Evolutionary conservation across 345 rosid genomes (phyloP), one percentile per base, ranked within the genome.

Genomic region (Linum tenue): DNA sequence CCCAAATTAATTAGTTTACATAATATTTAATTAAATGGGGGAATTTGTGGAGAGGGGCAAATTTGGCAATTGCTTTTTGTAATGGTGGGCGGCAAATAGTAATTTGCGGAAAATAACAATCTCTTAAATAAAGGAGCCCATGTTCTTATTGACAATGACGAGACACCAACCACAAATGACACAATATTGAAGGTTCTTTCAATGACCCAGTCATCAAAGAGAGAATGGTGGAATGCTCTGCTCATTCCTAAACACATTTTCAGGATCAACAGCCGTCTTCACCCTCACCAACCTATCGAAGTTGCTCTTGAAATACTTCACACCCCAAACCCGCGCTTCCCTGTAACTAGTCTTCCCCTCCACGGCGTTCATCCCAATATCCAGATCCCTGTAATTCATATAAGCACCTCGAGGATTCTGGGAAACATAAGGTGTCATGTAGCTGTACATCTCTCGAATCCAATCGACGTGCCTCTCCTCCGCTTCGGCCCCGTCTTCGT

Each of bases 241-340:
- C 14, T 71, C 75, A 71, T 66, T 60, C 37, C 63, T 62, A 56
- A 71, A 71, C 37, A 71, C 65, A 38, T 71, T 71, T 5, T 56
- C 63, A 55, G 75, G 66, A 66, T 71, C 75, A 60, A 71, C 75
- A 17, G 17, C 55, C 50, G 75, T 63, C 41, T 67, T 72, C 8
- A 72, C 50, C 12, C 51, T 2, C 63, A 72, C 71, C 63, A 72
- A 42, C 22, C 72, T 64, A n/a, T 68, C 57, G 16, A 68, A 68
- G 14, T 68, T 73, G 3, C 17, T 56, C 63, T 64, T 73, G 59
- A 73, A 68, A 42, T 63, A 68, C 51, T 37, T 71, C 5, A 1
- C 2, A 39, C 74, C 74, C 55, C 66, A 71, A 65, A 43, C 57
- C 37, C 44, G 60, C 53, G 69, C 74, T 60, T 65, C 74, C 42